Conservation (phyloP, 345 rosid species). For the Trapa bicornis region DNA sequence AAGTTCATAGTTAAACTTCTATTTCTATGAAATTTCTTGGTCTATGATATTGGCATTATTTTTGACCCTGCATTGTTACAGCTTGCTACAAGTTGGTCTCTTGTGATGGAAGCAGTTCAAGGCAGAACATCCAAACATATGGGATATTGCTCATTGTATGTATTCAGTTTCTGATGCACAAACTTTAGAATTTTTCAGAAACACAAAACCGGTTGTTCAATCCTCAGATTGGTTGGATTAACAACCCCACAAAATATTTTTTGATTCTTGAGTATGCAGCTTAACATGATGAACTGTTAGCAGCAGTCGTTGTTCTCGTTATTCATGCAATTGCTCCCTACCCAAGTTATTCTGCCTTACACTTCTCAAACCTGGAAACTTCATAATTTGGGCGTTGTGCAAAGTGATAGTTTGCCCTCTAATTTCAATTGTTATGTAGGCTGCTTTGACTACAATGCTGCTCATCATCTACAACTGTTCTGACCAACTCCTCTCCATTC, state of each 20-base stretch:
- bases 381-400: not conserved
- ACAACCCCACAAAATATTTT: not conserved
- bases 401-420: not conserved
- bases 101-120: constrained; percentile 48
- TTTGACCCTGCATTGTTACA: constrained; percentile 23
- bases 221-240: not conserved
- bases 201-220: not conserved
- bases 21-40: not conserved
- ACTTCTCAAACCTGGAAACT: not conserved
- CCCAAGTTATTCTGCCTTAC: not conserved
- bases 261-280: not conserved
- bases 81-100: constrained; percentile 76
- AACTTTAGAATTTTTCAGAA: not conserved
- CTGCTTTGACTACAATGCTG: constrained; percentile 51
- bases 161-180: not conserved
- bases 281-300: no score
- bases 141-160: constrained; percentile 87
- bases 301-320: no score
- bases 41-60: not conserved
- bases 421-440: constrained; percentile 35
- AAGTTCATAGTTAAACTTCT: constrained; percentile 15
- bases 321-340: no score
- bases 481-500: constrained; percentile 64
- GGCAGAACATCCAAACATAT: constrained; percentile 69
- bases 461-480: constrained; percentile 83